A percentile compares a stretch with the other conserved stretches of the same genome.
Conservation (phyloP, 2,329 filamentous ascomycete species). For the Lachnellula suecica region DNA sequence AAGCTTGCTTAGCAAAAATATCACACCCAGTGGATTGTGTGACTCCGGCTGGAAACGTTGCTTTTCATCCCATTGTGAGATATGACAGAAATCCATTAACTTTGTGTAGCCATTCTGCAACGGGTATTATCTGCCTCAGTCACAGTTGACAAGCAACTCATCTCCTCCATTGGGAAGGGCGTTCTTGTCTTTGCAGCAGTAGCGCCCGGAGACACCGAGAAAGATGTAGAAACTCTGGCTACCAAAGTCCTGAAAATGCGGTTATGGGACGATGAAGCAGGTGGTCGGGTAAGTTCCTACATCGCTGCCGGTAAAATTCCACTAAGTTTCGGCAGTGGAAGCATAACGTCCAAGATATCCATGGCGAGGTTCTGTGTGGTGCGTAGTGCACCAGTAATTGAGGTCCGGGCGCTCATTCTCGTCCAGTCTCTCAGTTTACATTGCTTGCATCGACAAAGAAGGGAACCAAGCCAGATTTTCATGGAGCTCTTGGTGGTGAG, state of each 20-base stretch:
- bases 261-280: slow-evolving; percentile 63
- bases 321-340: slow-evolving; percentile 69
- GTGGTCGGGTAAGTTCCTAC: slow-evolving; percentile 24
- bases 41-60: too few species aligned
- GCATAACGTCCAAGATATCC: slow-evolving; percentile 80
- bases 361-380: slow-evolving; percentile 94
- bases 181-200: slow-evolving; percentile 90
- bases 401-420: slow-evolving; percentile 4
- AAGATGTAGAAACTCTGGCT: slow-evolving; percentile 82
- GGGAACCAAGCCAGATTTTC: slow-evolving; percentile 92
- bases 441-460: slow-evolving; percentile 92
- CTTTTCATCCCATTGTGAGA: too few species aligned
- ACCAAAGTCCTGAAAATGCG: slow-evolving; percentile 86
- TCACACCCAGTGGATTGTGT: too few species aligned
- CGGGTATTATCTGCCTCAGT: slow-evolving; percentile 94
- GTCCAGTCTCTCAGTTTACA: slow-evolving; percentile 90
- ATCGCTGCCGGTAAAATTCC: slow-evolving; percentile 3
- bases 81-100: too few species aligned
- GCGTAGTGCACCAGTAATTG: slow-evolving; percentile 22
- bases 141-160: slow-evolving; percentile 84
- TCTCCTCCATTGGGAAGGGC: slow-evolving; percentile 89
- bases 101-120: slow-evolving; percentile 75
- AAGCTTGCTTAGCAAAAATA: too few species aligned
- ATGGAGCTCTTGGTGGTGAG: slow-evolving; percentile 76
- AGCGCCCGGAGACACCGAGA: slow-evolving; percentile 84